Base-by-base conservation (phyloP, 2,329 filamentous ascomycete genomes). In the Fusarium caatingaense region DNA sequence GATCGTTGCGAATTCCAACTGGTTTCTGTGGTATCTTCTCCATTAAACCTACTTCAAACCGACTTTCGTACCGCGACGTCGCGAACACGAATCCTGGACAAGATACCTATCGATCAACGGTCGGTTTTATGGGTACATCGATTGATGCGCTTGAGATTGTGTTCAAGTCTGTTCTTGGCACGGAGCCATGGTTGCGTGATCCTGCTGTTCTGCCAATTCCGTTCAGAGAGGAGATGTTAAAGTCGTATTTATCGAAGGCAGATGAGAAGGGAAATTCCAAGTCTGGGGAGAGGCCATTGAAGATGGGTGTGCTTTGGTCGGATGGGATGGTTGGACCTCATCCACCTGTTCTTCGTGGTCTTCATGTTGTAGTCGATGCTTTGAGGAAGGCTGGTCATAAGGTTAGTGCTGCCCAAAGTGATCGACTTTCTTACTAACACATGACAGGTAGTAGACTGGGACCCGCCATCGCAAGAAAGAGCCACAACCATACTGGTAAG, bases 111-210 rank as follows among this genome's bases (percentile, higher is more conserved):
- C 80, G 88, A 4, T 91, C 87, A 0, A 87, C 91, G 2, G 84
- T 91, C 15, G 91, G 90, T 0, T 89, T 89, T 1, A 76, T 93
- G 16, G 86, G 86, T 1, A 86, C 85, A 1, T 88, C 86, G 2
- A 78, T 86, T 2, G 81, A 83, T 2, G 85, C 84, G 0, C 72
- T 92, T 15, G 84, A 83, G 41, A 77, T 92, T 5, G 73, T 89
- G 4, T 82, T 88, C 3, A 84, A 88, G 71, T 80, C 85, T 0
- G 75, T 92, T 3, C 79, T 93, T 3, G 81, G 80, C 15, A 84
- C 84, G 32, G 72, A 87, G 56, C 91, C 91, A 0, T 93, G 91
- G 91, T 78, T 88, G 3, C 79, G 87, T 67, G 91, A 93, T 75
- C 90, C 91, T 0, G 79, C 89, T 1, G 88, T 90, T 0, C 79